Base-by-base conservation (phyloP, 768 basidiomycete genomes). In the Podaxis sp. region DNA sequence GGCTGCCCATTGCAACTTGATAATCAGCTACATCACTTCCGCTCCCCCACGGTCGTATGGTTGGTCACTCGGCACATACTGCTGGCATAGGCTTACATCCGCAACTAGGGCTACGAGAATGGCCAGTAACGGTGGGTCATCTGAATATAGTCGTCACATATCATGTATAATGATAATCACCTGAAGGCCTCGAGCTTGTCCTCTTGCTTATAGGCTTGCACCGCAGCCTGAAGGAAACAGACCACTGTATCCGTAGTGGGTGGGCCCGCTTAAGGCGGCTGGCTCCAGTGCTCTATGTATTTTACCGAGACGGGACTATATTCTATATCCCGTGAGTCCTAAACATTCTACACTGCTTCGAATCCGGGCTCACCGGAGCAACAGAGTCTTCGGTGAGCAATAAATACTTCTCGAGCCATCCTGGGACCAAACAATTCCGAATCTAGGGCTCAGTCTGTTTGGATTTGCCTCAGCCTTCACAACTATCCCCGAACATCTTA, bases 231-330 rank as follows among this genome's bases (percentile, higher is more conserved):
- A 53, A 29, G 17, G 41, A 22, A 9, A 29, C 38, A 9, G 40
- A 53, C 13, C 22, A 43, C 2, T 25, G 19, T 7, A 53, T 53
- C 17, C 51, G 19, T 4, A 43, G 27, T n/a, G 59, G 51, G 17
- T 60, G 38, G 59, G 9, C 8, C 4, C 6, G 38, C 24, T 22
- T 53, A 37, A 24, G 19, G 19, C 40, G 53, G 11, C 25, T 55
- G 6, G 53, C 60, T 6, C 60, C 60, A 6, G 33, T 55, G 5
- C 29, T 61, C 9, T 61, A 55, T 22, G 60, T 61, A 9, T 61
- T 61, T 47, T 61, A 61, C 41, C n/a, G 60, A 24, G 60, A 61
- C 38, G 60, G 60, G 17, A 60, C 60, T 1, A 36, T 61, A 19
- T 61, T 61, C 15, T 61, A 55, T 17, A 43, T 55, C 15, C 60